Evolutionary conservation across 805 yeast genomes (phyloP), one percentile per base, ranked within the genome.

Genomic region (Saccharomycopsis schoenii): DNA sequence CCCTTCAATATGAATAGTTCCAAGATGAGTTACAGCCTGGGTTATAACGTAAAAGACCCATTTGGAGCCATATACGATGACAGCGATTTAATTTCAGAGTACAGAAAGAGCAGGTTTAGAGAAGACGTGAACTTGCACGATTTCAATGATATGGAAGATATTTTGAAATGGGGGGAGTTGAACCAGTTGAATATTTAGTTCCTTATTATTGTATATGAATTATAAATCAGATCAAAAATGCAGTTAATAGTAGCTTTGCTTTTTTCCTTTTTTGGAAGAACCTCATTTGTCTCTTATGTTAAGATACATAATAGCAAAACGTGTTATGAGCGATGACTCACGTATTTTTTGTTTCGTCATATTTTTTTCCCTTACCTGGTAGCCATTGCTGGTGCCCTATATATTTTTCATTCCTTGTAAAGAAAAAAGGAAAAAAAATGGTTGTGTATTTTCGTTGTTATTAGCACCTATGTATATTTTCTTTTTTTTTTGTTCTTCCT

Each of bases 141-240:
- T 62, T 70, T 71, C 58, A 64, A 65, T 1, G 62, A 58, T 50
- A 65, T 70, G 59, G 61, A 57, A 2, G 71, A 71, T 60, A 66
- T 71, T 9, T 58, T 68, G 21, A 61, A 60, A 56, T 67, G 65
- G 64, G 67, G 63, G 1, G 62, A 61, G 21, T 55, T 60, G 14
- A 62, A 63, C 60, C 66, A 58, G 25, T 52, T 65, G 39, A 54
- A 55, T 29, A 9, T 41, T 1, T 62, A 34, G 25, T 25, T 11
- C 8, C 24, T 40, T 29, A 3, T 29, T 29, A 29, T 29, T 29
- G 34, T 29, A 29, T 29, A 29, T 29, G 6, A 29, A 29, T 29
- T 29, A 29, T 29, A 29, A 29, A 29, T 15, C 17, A 25, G 14
- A 15, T 6, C 9, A 8, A 40, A 40, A 6, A 12, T n/a, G 3